Evolutionary conservation across 106 monocot species (phyloP), one percentile per base, ranked within the genome.

Genomic region (Ottelia alismoides): DNA sequence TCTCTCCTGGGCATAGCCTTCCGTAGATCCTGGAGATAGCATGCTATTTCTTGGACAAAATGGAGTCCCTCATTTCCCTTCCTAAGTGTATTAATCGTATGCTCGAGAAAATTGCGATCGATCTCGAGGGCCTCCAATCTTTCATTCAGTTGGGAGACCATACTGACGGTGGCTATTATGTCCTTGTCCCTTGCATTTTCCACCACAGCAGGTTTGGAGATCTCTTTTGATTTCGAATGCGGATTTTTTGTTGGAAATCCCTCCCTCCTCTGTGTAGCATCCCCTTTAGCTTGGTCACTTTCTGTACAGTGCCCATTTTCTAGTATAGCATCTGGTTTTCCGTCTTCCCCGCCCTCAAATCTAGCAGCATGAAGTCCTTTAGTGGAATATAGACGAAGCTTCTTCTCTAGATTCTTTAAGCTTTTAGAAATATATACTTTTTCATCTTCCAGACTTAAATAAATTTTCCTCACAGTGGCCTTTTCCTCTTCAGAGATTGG

Each of bases 101-200:
- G 75, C 63, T 91, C 90, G 18, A 91, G 66, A 75, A 91, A 85
- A 51, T 65, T 69, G 53, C 32, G 62, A 70, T 91, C 81, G 32
- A 56, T 77, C 62, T 84, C 84, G 51, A 91, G 84, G 16, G 60
- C 58, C 55, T 75, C 69, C 66, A 91, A 73, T 47, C 84, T 81
- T 45, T 75, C 56, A 51, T 53, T 75, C 49, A 91, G 57, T 11
- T 51, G 52, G 30, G 63, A 65, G 29, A 91, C 56, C 72, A 81
- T 78, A 65, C 60, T 53, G 32, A 46, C 57, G 57, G 85, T 28
- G 48, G 51, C 50, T 56, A 35, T 27, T 30, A 76, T 35, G 47
- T 72, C 72, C 63, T 29, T 61, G 22, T 62, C 62, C 52, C 24
- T 52, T 11, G 25, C 10, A 25, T 21, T 10, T 19, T 47, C 24